These are phyloP conservation scores for Thinopyrum obtusiflorum DNA, from an alignment of 202 grass and related monocot genomes.

Conservation along the genomic window DNA sequence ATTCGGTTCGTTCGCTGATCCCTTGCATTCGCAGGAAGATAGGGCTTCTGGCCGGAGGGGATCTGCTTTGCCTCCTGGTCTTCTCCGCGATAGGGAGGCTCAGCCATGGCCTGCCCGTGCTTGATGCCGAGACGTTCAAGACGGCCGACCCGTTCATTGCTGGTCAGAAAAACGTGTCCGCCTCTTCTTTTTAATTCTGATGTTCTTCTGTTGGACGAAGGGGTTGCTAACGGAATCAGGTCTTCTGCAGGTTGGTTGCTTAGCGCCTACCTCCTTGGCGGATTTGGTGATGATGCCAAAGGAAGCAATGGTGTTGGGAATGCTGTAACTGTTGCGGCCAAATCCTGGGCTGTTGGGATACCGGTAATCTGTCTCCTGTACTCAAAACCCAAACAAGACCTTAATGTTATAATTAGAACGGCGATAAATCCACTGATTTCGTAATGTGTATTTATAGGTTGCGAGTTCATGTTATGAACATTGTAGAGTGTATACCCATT, in stretches of 20 bases:
- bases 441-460: not conserved
- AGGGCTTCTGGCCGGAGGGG: slow-evolving; percentile 69
- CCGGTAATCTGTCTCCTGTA: slow-evolving; percentile 46
- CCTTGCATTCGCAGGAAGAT: slow-evolving; percentile 51
- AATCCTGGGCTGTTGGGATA: slow-evolving; percentile 81
- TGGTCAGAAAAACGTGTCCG: slow-evolving; percentile 37
- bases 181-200: not conserved
- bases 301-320: slow-evolving; percentile 65
- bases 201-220: not conserved
- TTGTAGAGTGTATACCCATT: too few relatives aligned
- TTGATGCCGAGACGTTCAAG: slow-evolving; percentile 74
- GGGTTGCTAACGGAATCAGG: not conserved
- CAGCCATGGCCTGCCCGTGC: slow-evolving; percentile 73
- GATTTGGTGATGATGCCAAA: slow-evolving; percentile 80
- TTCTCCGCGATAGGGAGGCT: slow-evolving; percentile 90
- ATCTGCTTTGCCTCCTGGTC: slow-evolving; percentile 71
- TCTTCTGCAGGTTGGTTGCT: slow-evolving; percentile 75
- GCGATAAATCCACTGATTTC: not conserved
- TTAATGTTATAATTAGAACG: not conserved
- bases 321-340: slow-evolving; percentile 56
- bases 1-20: slow-evolving; percentile 12
- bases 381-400: not conserved
- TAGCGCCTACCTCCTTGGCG: slow-evolving; percentile 77
- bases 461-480: too few relatives aligned
- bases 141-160: slow-evolving; percentile 88